Conservation (phyloP, 495 filamentous ascomycete species). For the Xylaria castorea region DNA sequence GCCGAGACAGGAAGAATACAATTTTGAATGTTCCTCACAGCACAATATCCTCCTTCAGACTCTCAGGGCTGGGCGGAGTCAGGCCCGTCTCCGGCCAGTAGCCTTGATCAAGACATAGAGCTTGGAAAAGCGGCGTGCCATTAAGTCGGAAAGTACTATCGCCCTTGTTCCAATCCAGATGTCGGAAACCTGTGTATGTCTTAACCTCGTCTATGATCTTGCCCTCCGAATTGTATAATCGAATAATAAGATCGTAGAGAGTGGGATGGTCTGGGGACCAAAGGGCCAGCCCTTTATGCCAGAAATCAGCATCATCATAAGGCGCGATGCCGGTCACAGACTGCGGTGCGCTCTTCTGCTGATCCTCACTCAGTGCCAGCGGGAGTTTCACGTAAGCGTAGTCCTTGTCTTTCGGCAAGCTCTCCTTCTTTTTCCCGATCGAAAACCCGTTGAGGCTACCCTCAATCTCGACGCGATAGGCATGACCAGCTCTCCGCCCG, state of each 20-base stretch:
- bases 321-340: conserved; percentile 33
- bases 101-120: conserved; percentile 65
- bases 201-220: conserved; percentile 57
- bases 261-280: conserved; percentile 64
- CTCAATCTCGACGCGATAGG: conserved; percentile 44
- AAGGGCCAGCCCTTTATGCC: conserved; percentile 44
- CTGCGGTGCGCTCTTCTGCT: conserved; percentile 33
- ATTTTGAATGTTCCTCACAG: conserved; percentile 25
- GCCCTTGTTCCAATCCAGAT: conserved; percentile 55
- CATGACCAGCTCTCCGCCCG: conserved; percentile 37
- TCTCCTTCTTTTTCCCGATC: conserved; percentile 44
- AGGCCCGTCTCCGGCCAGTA: conserved; percentile 68
- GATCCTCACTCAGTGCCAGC: conserved; percentile 50
- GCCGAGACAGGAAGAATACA: not conserved
- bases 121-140: conserved; percentile 63
- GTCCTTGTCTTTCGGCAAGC: conserved; percentile 43
- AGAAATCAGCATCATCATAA: conserved; percentile 32
- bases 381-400: conserved; percentile 54
- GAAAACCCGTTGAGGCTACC: conserved; percentile 37
- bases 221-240: conserved; percentile 36
- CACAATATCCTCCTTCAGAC: conserved; percentile 61
- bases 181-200: conserved; percentile 67
- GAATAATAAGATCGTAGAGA: conserved; percentile 62
- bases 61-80: conserved; percentile 59
- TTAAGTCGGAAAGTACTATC: conserved; percentile 63